Evolutionary conservation across 148 eudicot genomes (phyloP), one percentile per base, ranked within the genome.

Genomic region (Cornus florida): DNA sequence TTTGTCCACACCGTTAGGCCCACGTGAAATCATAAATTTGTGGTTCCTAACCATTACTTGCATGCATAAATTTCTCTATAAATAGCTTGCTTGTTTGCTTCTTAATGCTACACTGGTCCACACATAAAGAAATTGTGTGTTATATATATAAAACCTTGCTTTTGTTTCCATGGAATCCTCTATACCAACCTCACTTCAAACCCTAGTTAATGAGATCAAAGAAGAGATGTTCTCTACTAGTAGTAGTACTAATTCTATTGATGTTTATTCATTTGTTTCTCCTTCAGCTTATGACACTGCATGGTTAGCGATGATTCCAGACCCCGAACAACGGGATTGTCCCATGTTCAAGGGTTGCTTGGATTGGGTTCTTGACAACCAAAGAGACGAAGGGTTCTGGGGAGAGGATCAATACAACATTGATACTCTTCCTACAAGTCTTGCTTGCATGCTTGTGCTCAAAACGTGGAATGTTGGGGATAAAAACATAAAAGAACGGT

Each of bases 241-340:
- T 28, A 28, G 28, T 28, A 28, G 28, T 28, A 28, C n/a, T n/a
- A 28, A 28, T 35, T 35, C 38, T 56, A n/a, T 35, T 69, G 48
- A 77, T 67, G 24, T 59, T 53, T 33, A 23, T 33, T 69, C 78
- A 6, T 82, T 82, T 77, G 85, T 82, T 32, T 69, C 79, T 16
- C 85, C 83, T 0, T 82, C 85, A 33, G 81, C 83, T 19, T 82
- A 82, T 38, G 88, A 82, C 43, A 82, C 85, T 14, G 85, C 88
- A 4, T 82, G 83, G 88, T 22, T 82, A 65, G 83, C 85, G 64
- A 79, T 73, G 83, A 39, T 82, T 48, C 81, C 78, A 16, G 14
- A 77, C 39, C 71, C 43, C 1, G 4, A 69, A 10, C 57, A 24
- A 19, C 6, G 13, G 28, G 23, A 10, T 28, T 2, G 13, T 22